Percentiles rank a stretch among this genome's conserved stretches.
phyloP scores from a whole-genome alignment of 805 yeast species.

The Metschnikowia cerradonensis region DNA sequence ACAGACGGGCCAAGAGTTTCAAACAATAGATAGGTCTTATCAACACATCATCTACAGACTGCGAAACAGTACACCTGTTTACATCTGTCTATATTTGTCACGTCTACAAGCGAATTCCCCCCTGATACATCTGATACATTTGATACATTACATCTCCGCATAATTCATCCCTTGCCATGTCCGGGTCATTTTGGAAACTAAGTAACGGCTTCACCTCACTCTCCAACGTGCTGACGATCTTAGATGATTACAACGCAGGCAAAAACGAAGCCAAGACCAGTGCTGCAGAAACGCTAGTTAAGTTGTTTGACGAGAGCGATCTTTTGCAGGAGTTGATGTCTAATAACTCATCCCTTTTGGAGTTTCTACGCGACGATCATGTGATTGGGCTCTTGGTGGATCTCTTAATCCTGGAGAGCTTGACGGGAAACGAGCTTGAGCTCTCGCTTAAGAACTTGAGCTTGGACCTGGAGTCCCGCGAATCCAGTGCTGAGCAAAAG shows the following conservation, averaged over 20 bases:
- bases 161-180: slow-evolving; percentile 22
- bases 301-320: slow-evolving; percentile 41
- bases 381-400: slow-evolving; percentile 36
- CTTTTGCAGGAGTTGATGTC: slow-evolving; percentile 53
- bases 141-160: too few species aligned
- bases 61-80: too few species aligned
- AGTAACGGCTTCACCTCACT: slow-evolving; percentile 43
- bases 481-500: background rate
- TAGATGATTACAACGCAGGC: slow-evolving; percentile 29
- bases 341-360: slow-evolving; percentile 71
- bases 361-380: slow-evolving; percentile 57
- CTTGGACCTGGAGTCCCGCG: slow-evolving; percentile 5
- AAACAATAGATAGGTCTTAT: too few species aligned
- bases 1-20: too few species aligned
- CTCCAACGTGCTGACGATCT: slow-evolving; percentile 37
- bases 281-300: slow-evolving; percentile 26
- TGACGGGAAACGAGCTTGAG: slow-evolving; percentile 16
- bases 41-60: too few species aligned
- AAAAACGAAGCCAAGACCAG: slow-evolving; percentile 12
- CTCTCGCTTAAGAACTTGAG: slow-evolving; percentile 14
- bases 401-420: slow-evolving; percentile 28
- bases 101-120: background rate
- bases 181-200: slow-evolving; percentile 47
- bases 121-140: background rate
- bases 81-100: too few species aligned